These are phyloP conservation scores for Nicotiana paniculata DNA, from an alignment of 257 asterid genomes.

Conservation along the genomic window DNA sequence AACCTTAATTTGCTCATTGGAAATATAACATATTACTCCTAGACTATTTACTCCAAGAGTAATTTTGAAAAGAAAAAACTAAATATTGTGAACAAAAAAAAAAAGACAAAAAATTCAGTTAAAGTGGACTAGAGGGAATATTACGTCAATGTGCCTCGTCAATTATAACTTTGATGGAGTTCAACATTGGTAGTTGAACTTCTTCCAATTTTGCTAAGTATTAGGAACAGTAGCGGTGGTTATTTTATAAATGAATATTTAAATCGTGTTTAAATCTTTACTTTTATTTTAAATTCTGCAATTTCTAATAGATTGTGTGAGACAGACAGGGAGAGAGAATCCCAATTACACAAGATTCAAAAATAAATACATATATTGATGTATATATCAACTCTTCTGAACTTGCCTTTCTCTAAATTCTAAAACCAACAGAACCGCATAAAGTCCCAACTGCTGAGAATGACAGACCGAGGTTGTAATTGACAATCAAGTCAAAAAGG, in stretches of 20 bases:
- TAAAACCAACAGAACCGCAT: conserved; percentile 21
- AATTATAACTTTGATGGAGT: background rate
- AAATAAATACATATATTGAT: background rate
- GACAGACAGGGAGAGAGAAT: background rate
- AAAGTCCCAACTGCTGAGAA: conserved; percentile 23
- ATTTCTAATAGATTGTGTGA: too few species aligned
- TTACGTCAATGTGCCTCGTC: background rate
- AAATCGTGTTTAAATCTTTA: too few species aligned
- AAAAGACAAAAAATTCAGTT: too few species aligned
- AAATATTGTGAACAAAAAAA: too few species aligned
- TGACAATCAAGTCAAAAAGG: conserved; percentile 33
- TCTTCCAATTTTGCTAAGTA: background rate
- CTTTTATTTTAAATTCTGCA: too few species aligned
- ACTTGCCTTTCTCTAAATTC: conserved; percentile 37
- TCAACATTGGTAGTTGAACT: background rate
- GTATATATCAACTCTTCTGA: conserved; percentile 52
- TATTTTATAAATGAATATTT: too few species aligned
- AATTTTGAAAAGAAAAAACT: too few species aligned
- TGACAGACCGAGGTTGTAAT: conserved; percentile 67
- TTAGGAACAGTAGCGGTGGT: too few species aligned
- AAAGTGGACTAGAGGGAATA: too few species aligned
- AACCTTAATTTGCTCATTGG: too few species aligned
- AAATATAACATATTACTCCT: too few species aligned
- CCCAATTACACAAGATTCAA: background rate
- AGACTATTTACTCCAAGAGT: too few species aligned